Conservation (phyloP, 2,329 filamentous ascomycete genomes). For the Colletotrichum filicis region DNA sequence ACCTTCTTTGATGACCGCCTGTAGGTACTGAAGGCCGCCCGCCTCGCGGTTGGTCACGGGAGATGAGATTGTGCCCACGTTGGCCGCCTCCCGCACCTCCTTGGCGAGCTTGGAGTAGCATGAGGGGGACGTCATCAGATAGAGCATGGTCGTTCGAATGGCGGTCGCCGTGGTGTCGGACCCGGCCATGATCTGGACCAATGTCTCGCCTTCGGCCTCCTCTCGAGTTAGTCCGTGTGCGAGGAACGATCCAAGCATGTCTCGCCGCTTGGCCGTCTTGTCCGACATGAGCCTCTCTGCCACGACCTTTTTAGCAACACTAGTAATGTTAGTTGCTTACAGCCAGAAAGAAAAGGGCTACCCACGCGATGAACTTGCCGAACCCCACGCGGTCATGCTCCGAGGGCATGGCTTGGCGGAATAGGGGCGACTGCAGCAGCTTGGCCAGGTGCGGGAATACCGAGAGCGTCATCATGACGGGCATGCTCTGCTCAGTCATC, state of each 20-base stretch:
- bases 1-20: slow-evolving; percentile 61
- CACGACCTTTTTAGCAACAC: slow-evolving; percentile 39
- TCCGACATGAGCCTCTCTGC: slow-evolving; percentile 37
- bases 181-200: slow-evolving; percentile 49
- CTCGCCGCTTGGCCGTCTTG: slow-evolving; percentile 38
- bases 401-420: slow-evolving; percentile 54
- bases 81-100: slow-evolving; percentile 55
- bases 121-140: slow-evolving; percentile 60
- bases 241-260: slow-evolving; percentile 56
- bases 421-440: slow-evolving; percentile 52
- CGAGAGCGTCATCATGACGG: slow-evolving; percentile 54
- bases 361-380: slow-evolving; percentile 48
- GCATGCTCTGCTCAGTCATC: slow-evolving; percentile 54
- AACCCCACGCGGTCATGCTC: slow-evolving; percentile 51
- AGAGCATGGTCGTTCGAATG: slow-evolving; percentile 59
- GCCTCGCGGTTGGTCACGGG: slow-evolving; percentile 49
- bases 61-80: slow-evolving; percentile 40
- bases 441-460: slow-evolving; percentile 54
- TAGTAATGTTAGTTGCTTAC: background rate
- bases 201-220: slow-evolving; percentile 44
- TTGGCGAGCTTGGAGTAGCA: slow-evolving; percentile 57
- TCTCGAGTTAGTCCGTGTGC: slow-evolving; percentile 47
- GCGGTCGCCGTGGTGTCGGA: slow-evolving; percentile 50
- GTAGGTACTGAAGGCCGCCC: slow-evolving; percentile 56
- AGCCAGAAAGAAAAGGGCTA: background rate